These are phyloP conservation scores for Lactarius tabidus DNA, from an alignment of 768 basidiomycete species.

Conservation along the genomic window DNA sequence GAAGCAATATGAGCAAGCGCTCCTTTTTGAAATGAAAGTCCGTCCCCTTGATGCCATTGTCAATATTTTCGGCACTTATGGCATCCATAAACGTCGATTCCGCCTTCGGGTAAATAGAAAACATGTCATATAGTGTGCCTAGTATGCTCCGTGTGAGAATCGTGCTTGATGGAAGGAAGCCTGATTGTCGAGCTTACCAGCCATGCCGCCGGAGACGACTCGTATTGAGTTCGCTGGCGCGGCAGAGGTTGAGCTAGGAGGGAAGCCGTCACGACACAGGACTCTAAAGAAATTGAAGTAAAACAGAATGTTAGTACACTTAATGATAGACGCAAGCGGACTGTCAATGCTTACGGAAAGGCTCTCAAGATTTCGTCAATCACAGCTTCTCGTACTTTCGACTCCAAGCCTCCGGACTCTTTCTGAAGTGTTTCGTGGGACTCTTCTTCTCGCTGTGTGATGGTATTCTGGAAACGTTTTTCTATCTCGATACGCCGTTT, in stretches of 20 bases:
- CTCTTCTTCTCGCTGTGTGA: neutral
- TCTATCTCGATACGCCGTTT: too few species aligned
- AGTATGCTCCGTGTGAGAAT: neutral
- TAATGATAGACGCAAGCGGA: neutral
- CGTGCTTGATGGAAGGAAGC: too few species aligned
- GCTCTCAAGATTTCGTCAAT: neutral
- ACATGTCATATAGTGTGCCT: constrained; percentile 7
- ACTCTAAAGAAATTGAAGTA: neutral
- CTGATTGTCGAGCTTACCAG: neutral
- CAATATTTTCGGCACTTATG: neutral
- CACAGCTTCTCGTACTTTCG: neutral
- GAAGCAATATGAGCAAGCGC: constrained; percentile 1
- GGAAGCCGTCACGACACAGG: neutral
- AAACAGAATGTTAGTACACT: neutral
- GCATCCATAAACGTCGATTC: neutral
- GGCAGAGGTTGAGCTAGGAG: neutral
- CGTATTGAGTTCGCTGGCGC: neutral
- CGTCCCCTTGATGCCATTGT: neutral
- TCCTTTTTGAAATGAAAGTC: constrained; percentile 11
- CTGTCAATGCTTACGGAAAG: constrained; percentile 2
- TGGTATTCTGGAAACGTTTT: too few species aligned
- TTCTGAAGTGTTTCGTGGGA: neutral
- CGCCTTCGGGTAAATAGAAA: constrained; percentile 1
- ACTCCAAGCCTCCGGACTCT: neutral
- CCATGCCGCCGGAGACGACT: neutral